A percentile compares a stretch with the other conserved stretches of the same genome.
Conservation (phyloP, 805 yeast genomes). For the Nakazawaea ernobii region DNA sequence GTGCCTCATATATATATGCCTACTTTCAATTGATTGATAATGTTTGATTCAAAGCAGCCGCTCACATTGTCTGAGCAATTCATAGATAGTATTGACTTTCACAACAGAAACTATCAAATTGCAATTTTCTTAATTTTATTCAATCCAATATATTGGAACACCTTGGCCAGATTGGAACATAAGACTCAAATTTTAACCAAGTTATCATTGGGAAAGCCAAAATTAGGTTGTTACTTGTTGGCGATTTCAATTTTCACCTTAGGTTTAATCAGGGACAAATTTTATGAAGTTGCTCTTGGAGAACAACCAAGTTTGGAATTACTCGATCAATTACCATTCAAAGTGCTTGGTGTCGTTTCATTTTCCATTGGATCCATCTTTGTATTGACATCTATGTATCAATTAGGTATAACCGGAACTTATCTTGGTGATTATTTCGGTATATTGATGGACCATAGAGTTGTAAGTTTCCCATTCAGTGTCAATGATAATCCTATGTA, state of each 20-base stretch:
- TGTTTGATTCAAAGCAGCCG: constrained; percentile 8
- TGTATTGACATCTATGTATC: constrained; percentile 83
- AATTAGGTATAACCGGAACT: constrained; percentile 92
- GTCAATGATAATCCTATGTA: constrained; percentile 94
- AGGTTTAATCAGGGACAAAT: constrained; percentile 77
- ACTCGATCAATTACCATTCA: constrained; percentile 34
- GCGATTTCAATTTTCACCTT: constrained; percentile 80
- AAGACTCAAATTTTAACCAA: constrained; percentile 72
- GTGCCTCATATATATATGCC: too few relatives aligned
- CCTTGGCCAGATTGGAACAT: constrained; percentile 84
- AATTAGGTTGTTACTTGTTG: constrained; percentile 75
- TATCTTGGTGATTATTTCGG: constrained; percentile 97
- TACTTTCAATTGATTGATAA: background rate
- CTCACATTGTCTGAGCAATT: constrained; percentile 9
- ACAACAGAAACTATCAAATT: constrained; percentile 13
- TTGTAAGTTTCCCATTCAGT: constrained; percentile 90
- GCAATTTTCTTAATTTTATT: constrained; percentile 70
- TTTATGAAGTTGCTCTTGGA: constrained; percentile 64
- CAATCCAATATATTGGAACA: constrained; percentile 95
- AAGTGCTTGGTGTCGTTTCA: constrained; percentile 45
- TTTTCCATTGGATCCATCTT: constrained; percentile 74
- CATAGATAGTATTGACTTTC: constrained; percentile 9
- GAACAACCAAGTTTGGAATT: constrained; percentile 64
- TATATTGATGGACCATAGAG: constrained; percentile 84
- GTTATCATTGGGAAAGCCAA: constrained; percentile 57